A percentile compares a stretch with the other conserved stretches of the same genome.
phyloP scores from a whole-genome alignment of 2,329 filamentous ascomycete genomes.

The Orbilia oligospora region DNA sequence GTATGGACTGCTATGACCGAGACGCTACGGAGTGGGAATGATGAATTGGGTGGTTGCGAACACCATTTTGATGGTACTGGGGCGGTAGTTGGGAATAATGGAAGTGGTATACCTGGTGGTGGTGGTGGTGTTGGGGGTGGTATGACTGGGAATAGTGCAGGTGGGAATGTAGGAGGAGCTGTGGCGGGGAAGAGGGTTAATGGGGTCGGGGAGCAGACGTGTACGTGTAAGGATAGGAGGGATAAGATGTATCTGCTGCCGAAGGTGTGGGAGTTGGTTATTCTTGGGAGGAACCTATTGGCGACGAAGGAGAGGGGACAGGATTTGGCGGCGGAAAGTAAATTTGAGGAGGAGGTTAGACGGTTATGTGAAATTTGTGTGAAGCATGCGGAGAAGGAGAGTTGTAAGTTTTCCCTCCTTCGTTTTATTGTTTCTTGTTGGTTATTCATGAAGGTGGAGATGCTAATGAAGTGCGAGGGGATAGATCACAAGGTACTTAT shows the following conservation, averaged over 20 bases:
- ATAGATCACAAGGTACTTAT: conserved; percentile 64
- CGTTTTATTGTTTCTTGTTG: not conserved
- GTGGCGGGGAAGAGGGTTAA: conserved; percentile 32
- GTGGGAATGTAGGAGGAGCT: not conserved
- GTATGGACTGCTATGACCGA: conserved; percentile 64
- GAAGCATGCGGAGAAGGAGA: conserved; percentile 62
- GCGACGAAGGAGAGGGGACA: conserved; percentile 64
- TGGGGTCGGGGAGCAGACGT: conserved; percentile 57
- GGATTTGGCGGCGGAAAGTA: conserved; percentile 64
- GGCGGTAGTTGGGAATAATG: not conserved
- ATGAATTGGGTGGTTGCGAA: conserved; percentile 61
- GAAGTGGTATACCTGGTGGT: not conserved
- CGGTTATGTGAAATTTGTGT: conserved; percentile 64
- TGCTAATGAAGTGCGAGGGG: not conserved
- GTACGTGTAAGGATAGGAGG: conserved; percentile 53
- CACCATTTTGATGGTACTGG: conserved; percentile 48
- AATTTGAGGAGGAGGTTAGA: conserved; percentile 64
- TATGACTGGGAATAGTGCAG: not conserved
- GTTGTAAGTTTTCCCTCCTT: conserved; percentile 32
- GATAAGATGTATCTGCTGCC: conserved; percentile 64
- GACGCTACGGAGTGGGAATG: conserved; percentile 63
- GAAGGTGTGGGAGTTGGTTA: conserved; percentile 64
- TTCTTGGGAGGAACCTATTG: conserved; percentile 64
- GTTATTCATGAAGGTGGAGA: not conserved
- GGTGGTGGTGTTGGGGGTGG: not conserved